Percentiles rank a stretch among this genome's conserved stretches.
These are phyloP conservation scores for Larix sibirica DNA, from an alignment of 83 land plant genomes.

Conservation along the genomic window DNA sequence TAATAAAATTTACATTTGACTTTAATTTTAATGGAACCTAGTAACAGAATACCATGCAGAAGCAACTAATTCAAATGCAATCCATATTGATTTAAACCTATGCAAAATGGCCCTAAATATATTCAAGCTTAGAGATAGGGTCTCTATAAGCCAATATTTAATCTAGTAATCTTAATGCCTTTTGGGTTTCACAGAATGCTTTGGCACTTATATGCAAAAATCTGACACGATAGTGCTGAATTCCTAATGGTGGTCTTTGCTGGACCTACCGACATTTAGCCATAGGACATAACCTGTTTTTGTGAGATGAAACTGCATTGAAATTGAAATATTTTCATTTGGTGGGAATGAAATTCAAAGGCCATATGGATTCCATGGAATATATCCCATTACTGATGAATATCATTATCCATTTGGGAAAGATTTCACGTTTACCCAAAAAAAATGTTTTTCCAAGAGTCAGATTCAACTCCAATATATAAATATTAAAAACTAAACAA, in stretches of 20 bases:
- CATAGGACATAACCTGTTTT: not conserved
- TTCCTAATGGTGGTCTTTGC: not conserved
- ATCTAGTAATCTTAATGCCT: too few species aligned
- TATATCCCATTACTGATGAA: conserved; percentile 2
- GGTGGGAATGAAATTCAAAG: not conserved
- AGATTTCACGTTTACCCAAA: not conserved
- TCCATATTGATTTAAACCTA: too few species aligned
- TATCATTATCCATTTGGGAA: not conserved
- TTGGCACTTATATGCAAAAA: not conserved
- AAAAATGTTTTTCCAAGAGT: not conserved
- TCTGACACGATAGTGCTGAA: not conserved
- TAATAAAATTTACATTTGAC: too few species aligned
- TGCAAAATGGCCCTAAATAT: too few species aligned
- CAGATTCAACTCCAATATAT: not conserved
- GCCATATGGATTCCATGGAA: not conserved
- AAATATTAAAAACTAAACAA: not conserved
- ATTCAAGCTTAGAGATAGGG: too few species aligned
- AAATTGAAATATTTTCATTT: not conserved
- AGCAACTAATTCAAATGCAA: too few species aligned
- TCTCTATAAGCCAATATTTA: too few species aligned
- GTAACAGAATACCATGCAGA: too few species aligned
- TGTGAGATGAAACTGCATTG: not conserved
- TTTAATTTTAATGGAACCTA: too few species aligned
- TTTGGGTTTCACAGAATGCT: not conserved
- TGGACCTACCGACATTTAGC: not conserved